These are phyloP conservation scores for Avena insularis DNA, from an alignment of 176 grass and related monocot species.

Conservation along the genomic window DNA sequence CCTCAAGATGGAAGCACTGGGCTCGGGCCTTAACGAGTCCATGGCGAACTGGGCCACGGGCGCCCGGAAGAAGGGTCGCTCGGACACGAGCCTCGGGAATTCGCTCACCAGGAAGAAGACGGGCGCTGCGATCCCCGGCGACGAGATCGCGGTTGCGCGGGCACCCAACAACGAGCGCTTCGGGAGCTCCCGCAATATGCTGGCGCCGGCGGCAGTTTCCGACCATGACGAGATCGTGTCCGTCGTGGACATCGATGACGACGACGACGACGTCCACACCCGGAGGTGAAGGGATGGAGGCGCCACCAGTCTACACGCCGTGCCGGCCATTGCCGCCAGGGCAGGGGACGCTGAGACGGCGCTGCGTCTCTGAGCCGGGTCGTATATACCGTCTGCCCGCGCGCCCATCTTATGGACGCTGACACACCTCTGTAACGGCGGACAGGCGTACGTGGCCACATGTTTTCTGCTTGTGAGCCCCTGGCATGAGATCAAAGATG, in stretches of 20 bases:
- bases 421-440: constrained; percentile 8
- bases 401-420: background rate
- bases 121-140: background rate
- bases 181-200: background rate
- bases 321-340: background rate
- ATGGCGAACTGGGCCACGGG: constrained; percentile 43
- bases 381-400: background rate
- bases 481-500: background rate
- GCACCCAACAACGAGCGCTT: background rate
- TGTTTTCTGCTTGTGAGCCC: constrained; percentile 7
- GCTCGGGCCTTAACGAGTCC: constrained; percentile 19
- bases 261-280: background rate
- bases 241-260: background rate
- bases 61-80: background rate
- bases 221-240: constrained; percentile 41
- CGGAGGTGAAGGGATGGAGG: background rate
- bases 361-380: background rate
- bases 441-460: background rate
- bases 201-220: background rate
- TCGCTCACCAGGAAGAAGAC: background rate
- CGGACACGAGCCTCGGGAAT: background rate
- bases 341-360: background rate
- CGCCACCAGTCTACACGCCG: constrained; percentile 31
- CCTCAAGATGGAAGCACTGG: constrained; percentile 61
- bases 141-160: background rate